Evolutionary conservation across 306 rosid species (phyloP), one percentile per base, ranked within the genome.

Genomic region (apple (Malus domestica)): DNA sequence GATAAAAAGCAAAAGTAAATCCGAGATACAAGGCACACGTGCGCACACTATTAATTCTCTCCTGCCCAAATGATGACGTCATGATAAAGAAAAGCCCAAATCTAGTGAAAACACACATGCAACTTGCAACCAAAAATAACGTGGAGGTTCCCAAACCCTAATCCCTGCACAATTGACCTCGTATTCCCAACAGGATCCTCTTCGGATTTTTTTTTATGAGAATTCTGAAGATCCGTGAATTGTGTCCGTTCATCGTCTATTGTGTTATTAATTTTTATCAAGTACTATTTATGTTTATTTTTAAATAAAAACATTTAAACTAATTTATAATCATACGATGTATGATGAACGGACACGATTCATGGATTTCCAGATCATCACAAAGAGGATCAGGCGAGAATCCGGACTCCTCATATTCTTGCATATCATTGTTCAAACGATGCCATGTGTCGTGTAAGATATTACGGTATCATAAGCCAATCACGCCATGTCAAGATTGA

Each of bases 241-340:
- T 7, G 0, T 33, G 1, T 33, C 0, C 0, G 1, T 33, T 33
- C 1, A 33, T 33, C 7, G 1, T 33, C 1, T 0, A 33, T 5
- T 0, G 0, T 33, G 6, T 0, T 0, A 5, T 33, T 0, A 33
- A 0, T 5, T 33, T 33, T 33, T 5, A 7, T 33, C 38, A 33
- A 33, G 0, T 33, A 33, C 0, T 5, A 0, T 33, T 33, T 33
- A 38, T 38, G 4, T 30, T 30, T 30, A 30, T 30, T 30, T 30
- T 30, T 30, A 30, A 30, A 30, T 30, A 30, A 30, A 30, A 30
- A 30, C 0, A 30, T 30, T 30, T 30, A 30, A 30, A 30, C 0
- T 30, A 30, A 30, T 30, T 30, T 30, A 0, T 30, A 0, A 30
- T 0, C 4, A 4, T 4, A 30, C 5, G 5, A 30, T 30, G 4